Evolutionary conservation across 495 filamentous ascomycete genomes (phyloP), one percentile per base, ranked within the genome.

Genomic region (Penicillium bialowiezense): DNA sequence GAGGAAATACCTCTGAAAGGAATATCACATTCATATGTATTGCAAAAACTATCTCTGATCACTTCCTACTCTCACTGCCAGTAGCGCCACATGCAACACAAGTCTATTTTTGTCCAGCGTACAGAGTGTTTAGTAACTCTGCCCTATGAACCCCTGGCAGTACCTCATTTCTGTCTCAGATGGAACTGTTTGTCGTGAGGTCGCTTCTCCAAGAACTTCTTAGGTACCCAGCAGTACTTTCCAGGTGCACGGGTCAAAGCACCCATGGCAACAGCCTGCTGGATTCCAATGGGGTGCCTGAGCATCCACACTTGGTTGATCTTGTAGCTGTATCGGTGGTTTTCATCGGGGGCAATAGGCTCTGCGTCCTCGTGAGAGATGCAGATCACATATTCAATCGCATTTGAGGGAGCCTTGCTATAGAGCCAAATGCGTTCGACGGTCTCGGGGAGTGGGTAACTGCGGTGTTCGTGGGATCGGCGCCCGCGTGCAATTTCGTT

Each of bases 301-400:
- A 44, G 33, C 41, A 44, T 44, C 41, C 41, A 44, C 5, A 44
- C 19, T n/a, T 44, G 41, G 13, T 3, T 26, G 31, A 44, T 19
- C 9, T 33, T n/a, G 28, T 44, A 34, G 12, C 18, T 3, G 18
- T 44, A 44, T n/a, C 2, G 14, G 6, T 13, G 7, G 20, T 14
- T 26, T 17, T 13, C 21, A 2, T 10, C 7, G 2, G n/a, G 2
- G 5, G 7, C 18, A n/a, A n/a, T 14, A 6, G 29, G 7, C 14
- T 33, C 29, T 5, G 13, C 7, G 3, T 34, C 29, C 2, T 44
- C 18, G 29, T 33, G 29, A 14, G 41, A 44, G 31, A 44, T 44
- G 15, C 41, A 44, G 5, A 44, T 18, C 28, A 34, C 29, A 34
- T 44, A 44, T n/a, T 44, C 41, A 21, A 44, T 33, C 2, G 23